Percentiles rank a stretch among this genome's conserved stretches.
Evolutionary conservation across 176 grass and related monocot species (phyloP).

Genomic region (Pharus latifolius): DNA sequence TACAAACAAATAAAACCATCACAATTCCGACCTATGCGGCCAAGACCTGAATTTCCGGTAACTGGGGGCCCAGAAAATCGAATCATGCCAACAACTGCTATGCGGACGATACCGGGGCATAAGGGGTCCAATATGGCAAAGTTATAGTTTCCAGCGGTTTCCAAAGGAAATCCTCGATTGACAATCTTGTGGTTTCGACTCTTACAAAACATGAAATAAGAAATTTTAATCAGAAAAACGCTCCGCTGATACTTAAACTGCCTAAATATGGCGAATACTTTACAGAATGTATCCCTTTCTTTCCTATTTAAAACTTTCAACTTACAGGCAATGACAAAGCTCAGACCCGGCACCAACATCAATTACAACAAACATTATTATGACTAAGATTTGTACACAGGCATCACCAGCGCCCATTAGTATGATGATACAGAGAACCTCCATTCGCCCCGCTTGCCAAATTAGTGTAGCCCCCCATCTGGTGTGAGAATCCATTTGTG

Average conservation of each 20-base stretch:
- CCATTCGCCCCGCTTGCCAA: constrained; percentile 24
- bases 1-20: too few species aligned
- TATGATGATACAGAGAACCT: constrained; percentile 31
- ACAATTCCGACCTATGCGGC: too few species aligned
- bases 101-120: too few species aligned
- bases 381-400: constrained; percentile 26
- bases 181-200: too few species aligned
- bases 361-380: constrained; percentile 51
- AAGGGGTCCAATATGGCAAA: too few species aligned
- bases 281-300: constrained; percentile 29
- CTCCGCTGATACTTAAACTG: background rate
- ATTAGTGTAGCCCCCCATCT: constrained; percentile 31
- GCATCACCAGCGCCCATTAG: constrained; percentile 39
- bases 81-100: too few species aligned
- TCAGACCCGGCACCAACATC: constrained; percentile 21
- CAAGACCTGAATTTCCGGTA: too few species aligned
- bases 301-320: constrained; percentile 27
- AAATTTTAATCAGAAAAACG: background rate
- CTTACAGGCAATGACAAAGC: constrained; percentile 28
- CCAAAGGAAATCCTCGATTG: too few species aligned
- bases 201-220: background rate
- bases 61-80: too few species aligned
- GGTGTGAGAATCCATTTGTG: constrained; percentile 29
- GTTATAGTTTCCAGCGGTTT: too few species aligned
- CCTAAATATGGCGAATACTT: background rate